Evolutionary conservation across 495 filamentous ascomycete genomes (phyloP).

Genomic region (Schizothecium vesticola): DNA sequence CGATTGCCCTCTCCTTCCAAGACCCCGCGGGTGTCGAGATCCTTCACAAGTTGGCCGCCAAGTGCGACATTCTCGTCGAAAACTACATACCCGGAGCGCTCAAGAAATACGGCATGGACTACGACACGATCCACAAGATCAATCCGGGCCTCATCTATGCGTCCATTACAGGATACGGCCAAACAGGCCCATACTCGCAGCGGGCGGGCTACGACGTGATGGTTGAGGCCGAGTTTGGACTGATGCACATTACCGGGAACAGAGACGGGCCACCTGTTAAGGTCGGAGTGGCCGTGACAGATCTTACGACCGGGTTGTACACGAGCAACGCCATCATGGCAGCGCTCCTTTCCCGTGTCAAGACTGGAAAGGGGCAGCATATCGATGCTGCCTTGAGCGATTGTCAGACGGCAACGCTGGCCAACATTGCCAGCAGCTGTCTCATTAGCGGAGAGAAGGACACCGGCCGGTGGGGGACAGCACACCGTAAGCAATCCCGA

Average conservation of each 20-base stretch:
- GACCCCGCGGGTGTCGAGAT: slow-evolving; percentile 77
- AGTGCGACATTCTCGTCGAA: slow-evolving; percentile 90
- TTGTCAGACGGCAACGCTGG: slow-evolving; percentile 86
- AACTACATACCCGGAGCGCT: slow-evolving; percentile 91
- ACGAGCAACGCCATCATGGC: slow-evolving; percentile 97
- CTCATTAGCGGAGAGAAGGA: slow-evolving; percentile 86
- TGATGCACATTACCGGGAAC: slow-evolving; percentile 96
- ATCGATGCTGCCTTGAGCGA: slow-evolving; percentile 89
- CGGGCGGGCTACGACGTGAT: slow-evolving; percentile 97
- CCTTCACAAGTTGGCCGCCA: slow-evolving; percentile 73
- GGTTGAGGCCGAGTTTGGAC: slow-evolving; percentile 95
- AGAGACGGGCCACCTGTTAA: slow-evolving; percentile 90
- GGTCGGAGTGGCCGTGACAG: slow-evolving; percentile 94
- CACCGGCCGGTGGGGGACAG: slow-evolving; percentile 87
- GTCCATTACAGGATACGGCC: slow-evolving; percentile 66
- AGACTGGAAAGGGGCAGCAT: slow-evolving; percentile 65
- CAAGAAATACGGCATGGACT: slow-evolving; percentile 90
- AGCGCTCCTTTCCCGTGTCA: slow-evolving; percentile 65
- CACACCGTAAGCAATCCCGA: slow-evolving; percentile 79
- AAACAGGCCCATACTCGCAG: slow-evolving; percentile 85
- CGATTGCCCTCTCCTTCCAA: slow-evolving; percentile 84
- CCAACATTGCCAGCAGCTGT: slow-evolving; percentile 89
- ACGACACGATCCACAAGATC: slow-evolving; percentile 65
- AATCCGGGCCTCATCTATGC: slow-evolving; percentile 73
- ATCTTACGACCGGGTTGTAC: slow-evolving; percentile 93